A percentile compares a stretch with the other conserved stretches of the same genome.
Evolutionary conservation across 2,329 filamentous ascomycete genomes (phyloP).

Genomic region (Trichoderma koningii): DNA sequence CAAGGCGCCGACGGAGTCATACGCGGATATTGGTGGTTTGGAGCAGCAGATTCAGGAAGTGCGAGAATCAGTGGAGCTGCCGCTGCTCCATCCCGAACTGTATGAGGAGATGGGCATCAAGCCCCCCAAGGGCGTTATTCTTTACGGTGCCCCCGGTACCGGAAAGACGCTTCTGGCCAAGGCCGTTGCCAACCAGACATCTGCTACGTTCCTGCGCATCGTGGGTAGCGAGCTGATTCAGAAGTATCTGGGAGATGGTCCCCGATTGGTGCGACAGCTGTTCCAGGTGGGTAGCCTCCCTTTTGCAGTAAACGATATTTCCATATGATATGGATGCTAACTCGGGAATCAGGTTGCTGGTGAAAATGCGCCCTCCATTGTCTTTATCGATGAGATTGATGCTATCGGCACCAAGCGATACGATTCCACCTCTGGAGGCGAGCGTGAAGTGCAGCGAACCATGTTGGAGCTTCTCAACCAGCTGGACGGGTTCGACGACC

Average conservation of each 20-base stretch:
- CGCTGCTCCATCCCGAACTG: constrained; percentile 89
- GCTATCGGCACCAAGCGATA: constrained; percentile 99
- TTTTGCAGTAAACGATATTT: background rate
- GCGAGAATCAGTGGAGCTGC: constrained; percentile 92
- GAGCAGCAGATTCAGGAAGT: constrained; percentile 97
- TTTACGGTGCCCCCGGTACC: constrained; percentile 95
- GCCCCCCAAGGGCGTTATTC: constrained; percentile 97
- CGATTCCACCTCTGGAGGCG: constrained; percentile 93
- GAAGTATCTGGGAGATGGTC: constrained; percentile 97
- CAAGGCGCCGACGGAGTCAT: constrained; percentile 97
- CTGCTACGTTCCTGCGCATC: constrained; percentile 94
- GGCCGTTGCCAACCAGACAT: constrained; percentile 98
- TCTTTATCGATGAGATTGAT: constrained; percentile 99
- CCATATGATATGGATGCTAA: background rate
- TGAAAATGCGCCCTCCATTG: constrained; percentile 94
- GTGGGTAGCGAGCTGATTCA: constrained; percentile 97
- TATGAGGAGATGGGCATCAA: constrained; percentile 99
- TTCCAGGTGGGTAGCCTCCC: constrained; percentile 65
- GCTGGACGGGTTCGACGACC: constrained; percentile 97
- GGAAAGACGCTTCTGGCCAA: constrained; percentile 96
- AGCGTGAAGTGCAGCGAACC: constrained; percentile 95
- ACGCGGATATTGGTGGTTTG: constrained; percentile 96
- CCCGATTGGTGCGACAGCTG: constrained; percentile 89
- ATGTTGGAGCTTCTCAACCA: constrained; percentile 99
- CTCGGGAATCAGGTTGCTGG: constrained; percentile 68